Percentiles rank a stretch among this genome's conserved stretches.
Evolutionary conservation across 805 yeast genomes (phyloP).

Genomic region (Suhomyces sp.): DNA sequence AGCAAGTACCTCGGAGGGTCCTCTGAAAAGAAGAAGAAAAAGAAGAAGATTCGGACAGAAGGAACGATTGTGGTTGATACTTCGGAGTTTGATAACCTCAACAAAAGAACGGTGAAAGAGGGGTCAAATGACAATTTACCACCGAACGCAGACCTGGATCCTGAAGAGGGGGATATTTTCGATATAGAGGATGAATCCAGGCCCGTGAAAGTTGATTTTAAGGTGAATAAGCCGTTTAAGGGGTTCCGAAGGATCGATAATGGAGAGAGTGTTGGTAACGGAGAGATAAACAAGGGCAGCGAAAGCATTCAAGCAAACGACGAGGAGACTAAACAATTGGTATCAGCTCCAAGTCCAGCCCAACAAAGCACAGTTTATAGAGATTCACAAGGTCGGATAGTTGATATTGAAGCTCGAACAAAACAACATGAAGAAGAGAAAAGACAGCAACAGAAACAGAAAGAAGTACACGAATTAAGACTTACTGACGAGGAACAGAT

Average conservation of each 20-base stretch:
- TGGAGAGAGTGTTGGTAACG: constrained; percentile 1
- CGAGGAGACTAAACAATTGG: constrained; percentile 2
- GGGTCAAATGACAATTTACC: too few species aligned
- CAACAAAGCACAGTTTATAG: constrained; percentile 48
- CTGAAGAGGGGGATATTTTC: constrained; percentile 17
- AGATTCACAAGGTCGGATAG: constrained; percentile 58
- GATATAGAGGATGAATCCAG: constrained; percentile 6
- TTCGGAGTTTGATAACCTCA: constrained; percentile 5
- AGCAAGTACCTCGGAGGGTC: constrained; percentile 26
- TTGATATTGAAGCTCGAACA: constrained; percentile 38
- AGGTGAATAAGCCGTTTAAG: constrained; percentile 15
- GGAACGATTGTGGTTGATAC: constrained; percentile 13
- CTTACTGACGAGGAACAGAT: constrained; percentile 31
- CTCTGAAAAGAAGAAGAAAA: constrained; percentile 3
- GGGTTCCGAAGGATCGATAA: constrained; percentile 41
- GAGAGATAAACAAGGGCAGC: not conserved
- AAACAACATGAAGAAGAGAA: constrained; percentile 23
- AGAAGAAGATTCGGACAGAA: constrained; percentile 17
- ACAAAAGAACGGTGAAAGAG: too few species aligned
- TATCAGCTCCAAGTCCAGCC: constrained; percentile 1
- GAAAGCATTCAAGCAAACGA: not conserved
- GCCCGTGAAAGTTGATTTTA: constrained; percentile 22
- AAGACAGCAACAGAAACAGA: constrained; percentile 15
- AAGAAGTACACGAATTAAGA: constrained; percentile 21
- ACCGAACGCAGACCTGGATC: constrained; percentile 1